Evolutionary conservation across 345 rosid species (phyloP).

Genomic region (Citrus hindsii): DNA sequence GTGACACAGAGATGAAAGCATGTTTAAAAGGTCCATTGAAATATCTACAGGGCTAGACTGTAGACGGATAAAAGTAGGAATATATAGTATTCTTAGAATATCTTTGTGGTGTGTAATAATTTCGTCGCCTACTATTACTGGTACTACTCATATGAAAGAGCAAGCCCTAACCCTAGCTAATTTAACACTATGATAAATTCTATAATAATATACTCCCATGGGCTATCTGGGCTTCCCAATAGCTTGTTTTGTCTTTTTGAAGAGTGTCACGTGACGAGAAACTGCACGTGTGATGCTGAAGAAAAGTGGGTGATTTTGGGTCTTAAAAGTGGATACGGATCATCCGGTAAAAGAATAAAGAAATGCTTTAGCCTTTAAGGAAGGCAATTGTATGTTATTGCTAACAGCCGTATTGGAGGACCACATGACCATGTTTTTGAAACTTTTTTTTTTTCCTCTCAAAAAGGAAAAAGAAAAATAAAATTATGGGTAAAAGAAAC

Average conservation of each 20-base stretch:
- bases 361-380: constrained; percentile 24
- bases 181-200: not conserved
- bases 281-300: constrained; percentile 39
- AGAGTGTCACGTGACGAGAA: constrained; percentile 34
- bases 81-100: constrained; percentile 22
- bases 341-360: constrained; percentile 30
- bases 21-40: constrained; percentile 20
- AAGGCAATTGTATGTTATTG: constrained; percentile 7
- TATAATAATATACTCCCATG: not conserved
- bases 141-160: constrained; percentile 1
- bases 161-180: constrained; percentile 29
- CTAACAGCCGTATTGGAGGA: constrained; percentile 30
- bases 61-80: not conserved
- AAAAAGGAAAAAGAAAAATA: not conserved
- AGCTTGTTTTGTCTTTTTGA: constrained; percentile 19
- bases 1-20: constrained; percentile 27
- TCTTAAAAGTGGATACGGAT: constrained; percentile 41
- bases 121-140: constrained; percentile 1
- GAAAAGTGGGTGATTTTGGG: constrained; percentile 12
- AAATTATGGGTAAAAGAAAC: not conserved
- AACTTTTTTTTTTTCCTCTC: not conserved
- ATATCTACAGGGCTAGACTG: not conserved
- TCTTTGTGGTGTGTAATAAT: constrained; percentile 47
- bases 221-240: not conserved
- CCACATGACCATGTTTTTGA: not conserved